Evolutionary conservation across 768 basidiomycete species (phyloP), one percentile per base, ranked within the genome.

Genomic region (Suillus decipiens): DNA sequence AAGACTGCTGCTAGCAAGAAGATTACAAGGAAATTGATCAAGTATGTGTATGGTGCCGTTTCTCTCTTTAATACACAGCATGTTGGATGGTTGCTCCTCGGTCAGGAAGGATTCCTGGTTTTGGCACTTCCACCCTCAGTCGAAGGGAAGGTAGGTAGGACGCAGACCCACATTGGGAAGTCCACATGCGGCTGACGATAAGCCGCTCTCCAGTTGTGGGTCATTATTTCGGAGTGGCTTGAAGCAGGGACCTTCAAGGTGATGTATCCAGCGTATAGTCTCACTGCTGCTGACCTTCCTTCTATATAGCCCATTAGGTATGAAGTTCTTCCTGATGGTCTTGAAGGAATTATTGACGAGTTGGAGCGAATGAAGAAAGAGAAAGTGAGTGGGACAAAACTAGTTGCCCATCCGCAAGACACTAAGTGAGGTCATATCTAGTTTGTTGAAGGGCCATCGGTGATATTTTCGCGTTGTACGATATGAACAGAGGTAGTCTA

Each of bases 321-420:
- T 5, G 78, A 84, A 66, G 70, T 82, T 22, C 68, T 84, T 14
- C 74, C 77, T 0, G 66, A 70, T 34, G 83, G 83, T 2, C 71
- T 84, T 1, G 61, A 67, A 9, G 81, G 76, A 10, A 73, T 84
- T 10, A 45, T 62, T 0, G 72, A 59, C 11, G 81, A 78, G 2
- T 66, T 84, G 31, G 71, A 77, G 50, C 70, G 69, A 63, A 48
- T 84, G 67, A 71, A 69, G 68, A 63, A 64, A 3, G 73, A 77
- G 10, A 62, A 78, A 60, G 73, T 82, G 36, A 82, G 80, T n/a
- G 82, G 78, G 5, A 68, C 64, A 19, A 84, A 84, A 67, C 67
- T 84, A n/a, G 74, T 84, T 10, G 78, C 64, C 1, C 77, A 71
- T 60, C 82, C 81, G 19, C 76, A 76, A 62, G 78, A 82, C 43